phyloP scores from a whole-genome alignment of 2,329 filamentous ascomycete species.

The Penicillium sp. region DNA sequence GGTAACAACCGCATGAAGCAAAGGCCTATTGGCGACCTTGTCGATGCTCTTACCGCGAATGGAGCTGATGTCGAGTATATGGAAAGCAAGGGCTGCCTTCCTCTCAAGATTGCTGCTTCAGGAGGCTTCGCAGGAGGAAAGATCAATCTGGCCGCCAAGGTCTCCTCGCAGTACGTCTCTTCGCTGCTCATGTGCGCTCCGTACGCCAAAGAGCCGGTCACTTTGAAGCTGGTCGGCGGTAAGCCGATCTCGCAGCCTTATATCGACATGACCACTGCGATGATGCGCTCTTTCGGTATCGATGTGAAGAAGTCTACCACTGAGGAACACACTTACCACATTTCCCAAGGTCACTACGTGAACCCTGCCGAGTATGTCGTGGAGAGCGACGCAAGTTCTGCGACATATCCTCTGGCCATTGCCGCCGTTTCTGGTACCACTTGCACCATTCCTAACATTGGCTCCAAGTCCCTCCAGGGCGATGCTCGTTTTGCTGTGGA shows the following conservation, averaged over 20 bases:
- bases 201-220: conserved; percentile 92
- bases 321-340: conserved; percentile 88
- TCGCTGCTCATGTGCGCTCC: conserved; percentile 95
- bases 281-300: conserved; percentile 94
- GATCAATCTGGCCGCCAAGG: conserved; percentile 88
- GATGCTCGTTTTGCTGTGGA: conserved; percentile 92
- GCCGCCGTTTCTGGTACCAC: conserved; percentile 94
- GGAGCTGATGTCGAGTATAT: conserved; percentile 84
- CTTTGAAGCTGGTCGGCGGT: conserved; percentile 83
- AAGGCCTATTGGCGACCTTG: conserved; percentile 85
- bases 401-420: conserved; percentile 90
- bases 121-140: conserved; percentile 79
- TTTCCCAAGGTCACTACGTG: conserved; percentile 76
- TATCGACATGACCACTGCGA: conserved; percentile 97
- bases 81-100: conserved; percentile 77
- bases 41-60: conserved; percentile 82
- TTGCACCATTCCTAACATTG: conserved; percentile 95
- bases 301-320: conserved; percentile 69
- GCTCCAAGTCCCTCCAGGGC: conserved; percentile 84
- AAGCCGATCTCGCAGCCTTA: conserved; percentile 96
- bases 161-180: conserved; percentile 98
- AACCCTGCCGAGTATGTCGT: conserved; percentile 85
- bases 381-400: conserved; percentile 96
- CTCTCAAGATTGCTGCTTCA: conserved; percentile 75
- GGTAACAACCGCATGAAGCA: conserved; percentile 97